Percentiles rank a stretch among this genome's conserved stretches.
Conservation (phyloP, 768 basidiomycete species). For the Amanita molliuscula region DNA sequence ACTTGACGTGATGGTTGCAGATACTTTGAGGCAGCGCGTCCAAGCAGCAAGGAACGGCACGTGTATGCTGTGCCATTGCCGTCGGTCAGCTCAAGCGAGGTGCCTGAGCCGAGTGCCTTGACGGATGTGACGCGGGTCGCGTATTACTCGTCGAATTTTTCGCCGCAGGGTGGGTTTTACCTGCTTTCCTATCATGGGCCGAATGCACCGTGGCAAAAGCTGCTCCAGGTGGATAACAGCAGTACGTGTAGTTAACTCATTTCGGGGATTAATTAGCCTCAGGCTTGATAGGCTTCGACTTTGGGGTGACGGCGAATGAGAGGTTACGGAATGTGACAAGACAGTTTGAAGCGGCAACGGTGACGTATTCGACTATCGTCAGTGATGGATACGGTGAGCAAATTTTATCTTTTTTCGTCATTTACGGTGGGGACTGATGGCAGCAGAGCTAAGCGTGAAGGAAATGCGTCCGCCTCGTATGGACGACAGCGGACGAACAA, state of each 20-base stretch:
- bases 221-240: slow-evolving; percentile 44
- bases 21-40: slow-evolving; percentile 83
- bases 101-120: slow-evolving; percentile 33
- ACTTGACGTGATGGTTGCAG: slow-evolving; percentile 25
- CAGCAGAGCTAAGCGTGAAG: slow-evolving; percentile 74
- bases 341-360: slow-evolving; percentile 62
- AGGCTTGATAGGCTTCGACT: slow-evolving; percentile 41
- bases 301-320: slow-evolving; percentile 64
- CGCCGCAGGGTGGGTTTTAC: slow-evolving; percentile 81
- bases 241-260: slow-evolving; percentile 17
- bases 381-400: slow-evolving; percentile 76
- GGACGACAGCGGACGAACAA: slow-evolving; percentile 91
- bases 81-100: slow-evolving; percentile 22
- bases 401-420: neutral
- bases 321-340: slow-evolving; percentile 50
- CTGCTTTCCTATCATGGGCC: slow-evolving; percentile 74
- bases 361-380: slow-evolving; percentile 60
- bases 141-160: slow-evolving; percentile 65
- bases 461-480: slow-evolving; percentile 88
- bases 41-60: slow-evolving; percentile 74
- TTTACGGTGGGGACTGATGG: neutral
- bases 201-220: slow-evolving; percentile 76
- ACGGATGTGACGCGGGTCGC: slow-evolving; percentile 44
- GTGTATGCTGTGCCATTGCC: slow-evolving; percentile 77
- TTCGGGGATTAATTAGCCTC: no score